phyloP scores from a whole-genome alignment of 352 stramenopile species.

The Phytophthora macrochlamydospora region DNA sequence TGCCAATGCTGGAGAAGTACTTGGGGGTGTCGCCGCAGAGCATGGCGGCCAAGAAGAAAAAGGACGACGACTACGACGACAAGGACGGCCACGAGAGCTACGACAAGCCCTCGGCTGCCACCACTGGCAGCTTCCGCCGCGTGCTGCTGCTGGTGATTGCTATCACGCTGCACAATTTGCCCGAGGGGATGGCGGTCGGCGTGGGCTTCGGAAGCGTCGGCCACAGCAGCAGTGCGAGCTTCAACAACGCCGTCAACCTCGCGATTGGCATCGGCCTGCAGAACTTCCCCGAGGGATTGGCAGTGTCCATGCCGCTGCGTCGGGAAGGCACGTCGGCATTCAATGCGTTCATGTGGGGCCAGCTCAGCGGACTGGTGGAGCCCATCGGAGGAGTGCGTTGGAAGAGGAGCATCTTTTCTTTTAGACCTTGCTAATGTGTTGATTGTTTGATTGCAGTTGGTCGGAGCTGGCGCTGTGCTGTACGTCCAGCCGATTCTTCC shows the following conservation, averaged over 20 bases:
- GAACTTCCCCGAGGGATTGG: conserved; percentile 91
- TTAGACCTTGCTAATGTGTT: background rate
- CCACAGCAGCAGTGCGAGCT: conserved; percentile 69
- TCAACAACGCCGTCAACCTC: conserved; percentile 84
- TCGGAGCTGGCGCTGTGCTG: conserved; percentile 84
- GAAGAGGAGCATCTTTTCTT: no score
- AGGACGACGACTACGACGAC: conserved; percentile 43
- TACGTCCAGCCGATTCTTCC: conserved; percentile 89
- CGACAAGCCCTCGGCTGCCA: conserved; percentile 22
- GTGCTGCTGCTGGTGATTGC: conserved; percentile 89
- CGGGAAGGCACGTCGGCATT: conserved; percentile 85
- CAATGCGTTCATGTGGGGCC: conserved; percentile 89
- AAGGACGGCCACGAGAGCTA: conserved; percentile 13
- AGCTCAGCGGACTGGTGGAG: conserved; percentile 90
- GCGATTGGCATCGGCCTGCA: conserved; percentile 90
- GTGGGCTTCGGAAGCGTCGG: conserved; percentile 90
- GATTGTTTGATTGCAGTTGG: conserved; percentile 45
- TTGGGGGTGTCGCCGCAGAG: conserved; percentile 41
- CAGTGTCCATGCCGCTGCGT: conserved; percentile 88
- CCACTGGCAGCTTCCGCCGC: conserved; percentile 65
- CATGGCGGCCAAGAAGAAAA: conserved; percentile 32
- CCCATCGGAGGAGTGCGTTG: conserved; percentile 79
- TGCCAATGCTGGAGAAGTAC: conserved; percentile 64
- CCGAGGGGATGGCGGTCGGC: conserved; percentile 89
- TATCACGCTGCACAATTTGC: conserved; percentile 92